Conservation (phyloP, 2,329 filamentous ascomycete genomes). For the Zymoseptoria crescenta region DNA sequence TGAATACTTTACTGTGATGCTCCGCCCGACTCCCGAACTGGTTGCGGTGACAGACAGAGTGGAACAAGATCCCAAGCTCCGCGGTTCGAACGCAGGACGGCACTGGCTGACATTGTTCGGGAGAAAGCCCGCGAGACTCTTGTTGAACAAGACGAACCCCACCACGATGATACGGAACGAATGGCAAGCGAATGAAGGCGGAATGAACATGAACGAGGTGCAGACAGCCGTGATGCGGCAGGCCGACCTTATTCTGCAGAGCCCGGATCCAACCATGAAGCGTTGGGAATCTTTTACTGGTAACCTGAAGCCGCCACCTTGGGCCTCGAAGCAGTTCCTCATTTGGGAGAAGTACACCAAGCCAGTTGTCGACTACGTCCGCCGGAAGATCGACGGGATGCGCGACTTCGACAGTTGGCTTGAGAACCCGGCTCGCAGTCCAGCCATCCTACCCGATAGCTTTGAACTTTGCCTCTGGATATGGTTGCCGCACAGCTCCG, state of each 20-base stretch:
- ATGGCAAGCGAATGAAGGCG: constrained; percentile 3
- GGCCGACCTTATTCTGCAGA: constrained; percentile 6
- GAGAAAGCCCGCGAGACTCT: neutral
- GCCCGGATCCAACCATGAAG: neutral
- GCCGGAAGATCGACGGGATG: constrained; percentile 8
- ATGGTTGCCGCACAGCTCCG: constrained; percentile 18
- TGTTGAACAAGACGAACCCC: neutral
- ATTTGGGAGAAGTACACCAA: constrained; percentile 7
- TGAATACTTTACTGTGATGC: constrained; percentile 17
- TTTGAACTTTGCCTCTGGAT: constrained; percentile 24
- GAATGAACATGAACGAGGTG: constrained; percentile 1
- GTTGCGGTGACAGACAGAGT: constrained; percentile 19
- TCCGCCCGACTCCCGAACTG: constrained; percentile 20
- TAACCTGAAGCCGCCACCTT: neutral
- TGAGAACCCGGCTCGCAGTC: constrained; percentile 5
- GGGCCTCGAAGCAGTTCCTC: neutral
- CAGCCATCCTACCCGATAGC: constrained; percentile 14
- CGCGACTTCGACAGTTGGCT: constrained; percentile 14
- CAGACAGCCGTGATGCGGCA: constrained; percentile 6
- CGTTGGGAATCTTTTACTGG: constrained; percentile 3
- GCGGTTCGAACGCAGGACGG: constrained; percentile 9
- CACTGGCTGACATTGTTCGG: constrained; percentile 26
- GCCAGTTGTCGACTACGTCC: constrained; percentile 11
- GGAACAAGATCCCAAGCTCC: constrained; percentile 11
- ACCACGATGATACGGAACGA: constrained; percentile 2